A percentile compares a stretch with the other conserved stretches of the same genome.
These are phyloP conservation scores for Neonectria sp. DNA, from an alignment of 2,329 filamentous ascomycete genomes.

Conservation along the genomic window DNA sequence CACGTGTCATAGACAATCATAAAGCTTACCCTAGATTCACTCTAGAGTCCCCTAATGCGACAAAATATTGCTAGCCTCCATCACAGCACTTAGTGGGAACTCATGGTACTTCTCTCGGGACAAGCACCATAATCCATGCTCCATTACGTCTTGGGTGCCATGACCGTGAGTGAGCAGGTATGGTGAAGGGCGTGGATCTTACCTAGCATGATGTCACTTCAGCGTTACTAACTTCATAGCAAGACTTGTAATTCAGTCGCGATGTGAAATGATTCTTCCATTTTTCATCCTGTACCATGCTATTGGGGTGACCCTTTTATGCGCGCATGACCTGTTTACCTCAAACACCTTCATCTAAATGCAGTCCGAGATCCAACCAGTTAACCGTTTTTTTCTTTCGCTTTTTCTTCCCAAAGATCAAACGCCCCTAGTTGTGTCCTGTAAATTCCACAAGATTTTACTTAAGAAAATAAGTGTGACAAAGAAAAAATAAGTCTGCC, in stretches of 20 bases:
- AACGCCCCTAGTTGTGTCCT: conserved; percentile 39
- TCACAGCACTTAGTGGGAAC: not conserved
- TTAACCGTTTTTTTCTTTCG: conserved; percentile 32
- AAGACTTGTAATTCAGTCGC: not conserved
- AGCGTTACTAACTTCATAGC: not conserved
- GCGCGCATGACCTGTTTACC: conserved; percentile 4
- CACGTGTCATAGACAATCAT: not conserved
- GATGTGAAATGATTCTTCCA: not conserved
- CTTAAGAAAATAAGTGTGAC: conserved; percentile 29
- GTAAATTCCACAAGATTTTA: conserved; percentile 27
- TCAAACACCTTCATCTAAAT: conserved; percentile 22
- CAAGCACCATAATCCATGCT: not conserved
- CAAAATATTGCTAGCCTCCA: not conserved
- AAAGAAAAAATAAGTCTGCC: conserved; percentile 21
- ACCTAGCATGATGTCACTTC: not conserved
- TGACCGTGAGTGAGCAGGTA: not conserved
- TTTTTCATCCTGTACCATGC: conserved; percentile 6
- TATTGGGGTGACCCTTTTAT: conserved; percentile 6
- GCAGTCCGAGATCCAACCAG: conserved; percentile 19
- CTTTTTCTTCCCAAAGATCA: conserved; percentile 15
- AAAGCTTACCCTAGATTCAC: not conserved
- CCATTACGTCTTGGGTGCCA: not conserved
- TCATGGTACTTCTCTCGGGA: not conserved
- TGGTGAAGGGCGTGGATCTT: too few species aligned
- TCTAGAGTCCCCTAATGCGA: not conserved